Evolutionary conservation across 2,329 filamentous ascomycete species (phyloP).

Genomic region (Fusarium compactum): DNA sequence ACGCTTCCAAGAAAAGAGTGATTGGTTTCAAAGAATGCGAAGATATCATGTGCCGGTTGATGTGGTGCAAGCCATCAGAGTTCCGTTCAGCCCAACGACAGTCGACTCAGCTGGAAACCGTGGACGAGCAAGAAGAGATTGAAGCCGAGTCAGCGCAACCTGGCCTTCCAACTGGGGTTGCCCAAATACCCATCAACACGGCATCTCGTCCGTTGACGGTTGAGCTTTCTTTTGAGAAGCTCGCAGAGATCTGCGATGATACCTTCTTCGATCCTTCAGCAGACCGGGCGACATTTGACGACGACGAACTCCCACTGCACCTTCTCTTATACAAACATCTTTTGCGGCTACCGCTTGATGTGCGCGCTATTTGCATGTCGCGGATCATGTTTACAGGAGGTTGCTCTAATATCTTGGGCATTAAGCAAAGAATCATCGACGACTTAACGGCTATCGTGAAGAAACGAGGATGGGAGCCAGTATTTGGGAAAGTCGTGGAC

Average conservation of each 20-base stretch:
- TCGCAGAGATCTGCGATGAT: conserved; percentile 81
- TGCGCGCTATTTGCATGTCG: conserved; percentile 86
- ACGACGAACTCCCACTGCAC: conserved; percentile 85
- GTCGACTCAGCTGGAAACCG: conserved; percentile 59
- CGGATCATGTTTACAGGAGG: conserved; percentile 90
- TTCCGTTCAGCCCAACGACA: conserved; percentile 52
- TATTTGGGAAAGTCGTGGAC: conserved; percentile 76
- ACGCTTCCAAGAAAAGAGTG: conserved; percentile 52
- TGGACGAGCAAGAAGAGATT: conserved; percentile 69
- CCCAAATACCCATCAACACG: conserved; percentile 61
- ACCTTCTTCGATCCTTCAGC: conserved; percentile 74
- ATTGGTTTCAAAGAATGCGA: conserved; percentile 84
- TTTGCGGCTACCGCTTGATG: conserved; percentile 81
- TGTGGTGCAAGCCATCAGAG: conserved; percentile 73
- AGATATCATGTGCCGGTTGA: conserved; percentile 78
- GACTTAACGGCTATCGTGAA: conserved; percentile 78
- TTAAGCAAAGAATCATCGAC: conserved; percentile 80
- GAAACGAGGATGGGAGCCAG: conserved; percentile 79
- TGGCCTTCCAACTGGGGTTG: conserved; percentile 45
- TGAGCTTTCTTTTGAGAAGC: conserved; percentile 74
- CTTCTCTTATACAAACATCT: conserved; percentile 81
- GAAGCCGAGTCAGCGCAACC: conserved; percentile 51
- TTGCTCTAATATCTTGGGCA: conserved; percentile 80
- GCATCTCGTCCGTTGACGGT: conserved; percentile 65
- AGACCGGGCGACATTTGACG: conserved; percentile 74